Evolutionary conservation across 2,329 filamentous ascomycete species (phyloP), one percentile per base, ranked within the genome.

Genomic region (Calonectria pauciramosa): DNA sequence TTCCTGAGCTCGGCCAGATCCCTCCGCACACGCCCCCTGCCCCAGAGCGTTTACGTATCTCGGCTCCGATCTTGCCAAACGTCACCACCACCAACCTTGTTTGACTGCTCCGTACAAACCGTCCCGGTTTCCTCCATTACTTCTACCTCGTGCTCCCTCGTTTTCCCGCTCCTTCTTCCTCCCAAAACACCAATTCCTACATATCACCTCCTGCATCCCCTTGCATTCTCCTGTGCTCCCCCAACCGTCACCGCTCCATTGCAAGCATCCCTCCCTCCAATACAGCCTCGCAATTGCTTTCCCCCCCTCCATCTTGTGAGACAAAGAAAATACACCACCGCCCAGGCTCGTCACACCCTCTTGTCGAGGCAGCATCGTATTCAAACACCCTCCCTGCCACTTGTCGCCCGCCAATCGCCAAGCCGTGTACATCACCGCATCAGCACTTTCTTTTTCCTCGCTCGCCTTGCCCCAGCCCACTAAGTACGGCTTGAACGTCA

Each of bases 31-130:
- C 32, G 28, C 44, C 65, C 23, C 26, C 23, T n/a, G 11, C 65
- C 64, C 63, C 70, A 68, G 56, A 63, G 60, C 64, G 64, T 67
- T 66, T 56, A 64, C 36, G 60, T 71, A 71, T 71, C 69, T 71
- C 69, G 49, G 69, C 69, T 59, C 63, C 47, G 70, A 71, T 71
- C 70, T 68, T 71, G 51, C 51, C 59, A 60, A 67, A 72, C 64
- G 64, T 72, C 65, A 63, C 54, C 44, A 63, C 20, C 32, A 54
- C 54, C 64, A 64, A 64, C 54, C 70, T 64, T 72, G 64, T 54
- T 72, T 47, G 36, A n/a, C 54, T 68, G 26, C 51, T 47, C 41
- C 20, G 9, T 47, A 47, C 41, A 26, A 60, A 47, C 70, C 30
- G 64, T 63, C 49, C 70, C 63, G 51, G 54, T 71, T 56, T 67